Evolutionary conservation across 176 grass and related monocot species (phyloP).

Genomic region (Hordeum vulgare): DNA sequence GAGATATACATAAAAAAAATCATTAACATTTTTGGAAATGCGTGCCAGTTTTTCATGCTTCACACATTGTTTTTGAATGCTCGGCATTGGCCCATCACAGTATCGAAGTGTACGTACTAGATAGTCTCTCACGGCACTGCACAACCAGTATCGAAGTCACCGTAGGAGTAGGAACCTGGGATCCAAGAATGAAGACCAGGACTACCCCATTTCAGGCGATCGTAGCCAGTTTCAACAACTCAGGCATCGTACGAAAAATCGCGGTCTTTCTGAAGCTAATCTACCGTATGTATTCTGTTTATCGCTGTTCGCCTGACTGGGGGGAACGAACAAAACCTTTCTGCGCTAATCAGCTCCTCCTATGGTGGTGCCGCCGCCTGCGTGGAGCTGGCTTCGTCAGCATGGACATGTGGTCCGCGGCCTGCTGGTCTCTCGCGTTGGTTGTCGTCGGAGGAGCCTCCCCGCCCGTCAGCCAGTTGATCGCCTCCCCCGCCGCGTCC

Average conservation of each 20-base stretch:
- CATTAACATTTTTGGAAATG: too few relatives aligned
- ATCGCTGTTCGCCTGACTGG: background rate
- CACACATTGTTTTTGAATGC: too few relatives aligned
- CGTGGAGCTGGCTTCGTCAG: slow-evolving; percentile 40
- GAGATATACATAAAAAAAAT: too few relatives aligned
- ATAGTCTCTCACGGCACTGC: background rate
- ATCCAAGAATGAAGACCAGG: background rate
- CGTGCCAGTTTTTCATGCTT: too few relatives aligned
- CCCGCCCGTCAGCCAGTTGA: slow-evolving; percentile 70
- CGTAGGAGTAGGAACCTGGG: background rate
- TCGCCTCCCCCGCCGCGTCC: slow-evolving; percentile 65
- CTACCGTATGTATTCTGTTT: background rate
- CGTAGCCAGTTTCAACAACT: background rate
- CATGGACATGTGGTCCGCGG: slow-evolving; percentile 50
- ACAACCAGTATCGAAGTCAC: background rate
- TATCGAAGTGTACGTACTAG: background rate
- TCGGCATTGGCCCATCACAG: too few relatives aligned
- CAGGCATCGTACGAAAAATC: slow-evolving; percentile 5
- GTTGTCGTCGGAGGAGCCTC: background rate
- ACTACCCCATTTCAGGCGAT: background rate
- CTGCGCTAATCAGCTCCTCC: slow-evolving; percentile 21
- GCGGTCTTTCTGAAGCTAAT: background rate
- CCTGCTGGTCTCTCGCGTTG: slow-evolving; percentile 6
- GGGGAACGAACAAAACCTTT: background rate
- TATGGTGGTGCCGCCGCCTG: slow-evolving; percentile 59